These are phyloP conservation scores for Diplodia sapinea DNA, from an alignment of 2,329 filamentous ascomycete species.

Conservation along the genomic window DNA sequence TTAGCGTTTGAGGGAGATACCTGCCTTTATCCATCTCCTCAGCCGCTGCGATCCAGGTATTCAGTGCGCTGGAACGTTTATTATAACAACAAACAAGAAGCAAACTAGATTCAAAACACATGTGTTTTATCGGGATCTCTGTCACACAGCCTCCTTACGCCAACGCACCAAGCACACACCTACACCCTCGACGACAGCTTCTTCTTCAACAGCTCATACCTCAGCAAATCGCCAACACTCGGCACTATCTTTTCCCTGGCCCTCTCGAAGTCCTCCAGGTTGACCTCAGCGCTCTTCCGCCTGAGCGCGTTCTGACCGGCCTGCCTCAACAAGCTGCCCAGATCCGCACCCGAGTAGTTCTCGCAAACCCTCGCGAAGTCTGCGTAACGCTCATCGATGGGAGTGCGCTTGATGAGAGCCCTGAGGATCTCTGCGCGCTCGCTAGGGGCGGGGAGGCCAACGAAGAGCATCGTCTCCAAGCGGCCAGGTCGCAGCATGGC, in stretches of 20 bases:
- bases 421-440: slow-evolving; percentile 86
- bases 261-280: slow-evolving; percentile 54
- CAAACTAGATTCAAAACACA: background rate
- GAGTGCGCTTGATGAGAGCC: slow-evolving; percentile 64
- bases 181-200: slow-evolving; percentile 48
- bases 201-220: slow-evolving; percentile 61
- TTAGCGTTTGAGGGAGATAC: too few relatives aligned
- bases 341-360: slow-evolving; percentile 76
- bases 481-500: slow-evolving; percentile 93
- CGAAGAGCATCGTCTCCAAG: slow-evolving; percentile 84
- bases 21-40: too few relatives aligned
- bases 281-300: slow-evolving; percentile 53
- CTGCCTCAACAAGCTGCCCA: slow-evolving; percentile 63
- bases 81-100: background rate
- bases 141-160: background rate
- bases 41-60: too few relatives aligned
- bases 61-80: background rate
- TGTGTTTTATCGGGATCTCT: background rate
- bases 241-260: slow-evolving; percentile 52
- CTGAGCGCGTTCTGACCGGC: slow-evolving; percentile 64
- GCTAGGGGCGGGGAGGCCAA: slow-evolving; percentile 78
- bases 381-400: slow-evolving; percentile 62
- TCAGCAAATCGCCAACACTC: slow-evolving; percentile 63
- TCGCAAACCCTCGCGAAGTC: slow-evolving; percentile 74
- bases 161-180: background rate